These are phyloP conservation scores for Ordospora pajunii DNA, from an alignment of 371 early-diverging fungal genomes.

Conservation along the genomic window DNA sequence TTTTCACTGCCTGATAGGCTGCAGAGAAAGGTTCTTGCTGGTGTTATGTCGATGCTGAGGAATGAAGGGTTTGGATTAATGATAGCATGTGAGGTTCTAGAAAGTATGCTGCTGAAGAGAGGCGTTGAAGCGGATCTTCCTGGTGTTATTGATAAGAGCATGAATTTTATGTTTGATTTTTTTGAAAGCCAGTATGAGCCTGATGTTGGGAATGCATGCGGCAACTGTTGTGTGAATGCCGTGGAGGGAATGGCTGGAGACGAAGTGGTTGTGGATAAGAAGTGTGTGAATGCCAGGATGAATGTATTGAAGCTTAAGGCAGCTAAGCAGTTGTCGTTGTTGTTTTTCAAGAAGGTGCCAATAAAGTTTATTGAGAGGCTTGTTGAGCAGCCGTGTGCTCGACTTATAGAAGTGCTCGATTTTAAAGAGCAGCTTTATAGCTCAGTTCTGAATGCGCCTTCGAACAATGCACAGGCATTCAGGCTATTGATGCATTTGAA, in stretches of 20 bases:
- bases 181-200: not conserved
- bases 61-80: conserved; percentile 4
- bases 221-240: not conserved
- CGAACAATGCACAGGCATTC: not conserved
- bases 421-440: conserved; percentile 1
- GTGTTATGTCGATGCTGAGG: not conserved
- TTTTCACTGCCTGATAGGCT: conserved; percentile 3
- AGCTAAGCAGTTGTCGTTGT: not conserved
- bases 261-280: not conserved
- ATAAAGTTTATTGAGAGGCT: conserved; percentile 9
- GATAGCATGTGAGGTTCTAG: not conserved
- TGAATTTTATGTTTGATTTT: conserved; percentile 11
- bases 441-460: not conserved
- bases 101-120: not conserved
- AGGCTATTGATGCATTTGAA: not conserved
- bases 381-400: not conserved
- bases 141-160: not conserved
- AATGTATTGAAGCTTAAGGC: not conserved
- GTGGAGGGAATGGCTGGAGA: too few species aligned
- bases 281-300: not conserved
- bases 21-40: not conserved
- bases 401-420: not conserved
- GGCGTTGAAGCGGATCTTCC: not conserved
- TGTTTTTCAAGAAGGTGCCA: not conserved
- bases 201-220: not conserved